These are phyloP conservation scores for Tirmania nivea DNA, from an alignment of 495 filamentous ascomycete genomes.

Conservation along the genomic window DNA sequence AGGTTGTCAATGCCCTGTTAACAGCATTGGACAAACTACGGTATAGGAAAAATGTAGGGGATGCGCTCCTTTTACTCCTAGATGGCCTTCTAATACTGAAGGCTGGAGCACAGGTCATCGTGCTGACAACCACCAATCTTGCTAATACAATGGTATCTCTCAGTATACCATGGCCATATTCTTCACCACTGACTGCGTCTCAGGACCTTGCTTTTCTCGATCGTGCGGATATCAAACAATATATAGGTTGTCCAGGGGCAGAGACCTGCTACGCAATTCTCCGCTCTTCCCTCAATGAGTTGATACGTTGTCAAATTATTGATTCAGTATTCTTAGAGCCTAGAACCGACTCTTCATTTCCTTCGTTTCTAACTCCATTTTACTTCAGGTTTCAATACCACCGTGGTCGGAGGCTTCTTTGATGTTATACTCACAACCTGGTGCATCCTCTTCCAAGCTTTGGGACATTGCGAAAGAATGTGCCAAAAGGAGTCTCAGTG, in stretches of 20 bases:
- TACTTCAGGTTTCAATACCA: constrained; percentile 7
- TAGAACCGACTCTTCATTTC: neutral
- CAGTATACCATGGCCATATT: no score
- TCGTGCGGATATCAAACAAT: constrained; percentile 31
- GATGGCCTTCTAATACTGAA: neutral
- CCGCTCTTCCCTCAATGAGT: constrained; percentile 27
- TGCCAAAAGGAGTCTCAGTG: constrained; percentile 5
- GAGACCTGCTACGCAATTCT: constrained; percentile 30
- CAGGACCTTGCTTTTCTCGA: constrained; percentile 32
- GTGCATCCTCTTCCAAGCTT: constrained; percentile 11
- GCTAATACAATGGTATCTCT: constrained; percentile 8
- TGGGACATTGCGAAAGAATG: constrained; percentile 15
- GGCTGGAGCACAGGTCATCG: constrained; percentile 14
- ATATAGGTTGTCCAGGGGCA: constrained; percentile 23
- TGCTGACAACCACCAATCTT: constrained; percentile 18
- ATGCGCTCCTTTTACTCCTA: neutral
- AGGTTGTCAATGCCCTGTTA: constrained; percentile 18
- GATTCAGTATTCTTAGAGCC: constrained; percentile 4
- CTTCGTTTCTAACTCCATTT: neutral
- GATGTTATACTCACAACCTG: constrained; percentile 12
- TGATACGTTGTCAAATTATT: constrained; percentile 26
- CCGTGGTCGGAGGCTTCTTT: constrained; percentile 13
- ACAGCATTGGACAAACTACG: constrained; percentile 23
- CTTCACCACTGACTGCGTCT: no score
- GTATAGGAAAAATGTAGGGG: constrained; percentile 13